phyloP scores from a whole-genome alignment of 495 filamentous ascomycete genomes.

The Cryomyces minteri region DNA sequence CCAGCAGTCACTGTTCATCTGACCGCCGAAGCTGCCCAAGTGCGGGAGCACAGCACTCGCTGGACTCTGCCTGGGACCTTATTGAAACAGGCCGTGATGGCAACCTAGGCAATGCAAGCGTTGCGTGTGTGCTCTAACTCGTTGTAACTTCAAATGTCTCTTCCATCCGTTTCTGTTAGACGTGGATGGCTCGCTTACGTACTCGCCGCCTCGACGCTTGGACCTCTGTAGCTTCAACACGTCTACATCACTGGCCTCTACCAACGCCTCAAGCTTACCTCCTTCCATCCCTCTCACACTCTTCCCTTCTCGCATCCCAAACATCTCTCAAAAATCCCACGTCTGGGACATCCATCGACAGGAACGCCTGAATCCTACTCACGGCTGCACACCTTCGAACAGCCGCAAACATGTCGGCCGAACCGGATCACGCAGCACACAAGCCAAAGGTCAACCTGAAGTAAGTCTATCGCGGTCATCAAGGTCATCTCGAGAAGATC shows the following conservation, averaged over 20 bases:
- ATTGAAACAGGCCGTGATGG: too few relatives aligned
- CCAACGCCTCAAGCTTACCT: neutral
- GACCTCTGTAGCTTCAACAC: too few relatives aligned
- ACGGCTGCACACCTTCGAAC: neutral
- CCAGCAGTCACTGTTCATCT: too few relatives aligned
- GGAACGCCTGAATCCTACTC: neutral
- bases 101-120: too few relatives aligned
- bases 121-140: too few relatives aligned
- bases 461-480: slow-evolving; percentile 32
- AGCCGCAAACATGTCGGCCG: slow-evolving; percentile 37
- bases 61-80: too few relatives aligned
- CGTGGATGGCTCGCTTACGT: too few relatives aligned
- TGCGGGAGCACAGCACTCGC: too few relatives aligned
- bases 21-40: too few relatives aligned
- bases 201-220: too few relatives aligned
- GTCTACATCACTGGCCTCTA: neutral
- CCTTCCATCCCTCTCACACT: neutral
- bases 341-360: neutral
- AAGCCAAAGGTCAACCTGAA: slow-evolving; percentile 88
- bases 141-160: too few relatives aligned
- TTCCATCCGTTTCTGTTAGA: too few relatives aligned
- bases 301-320: neutral
- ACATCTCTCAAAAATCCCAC: neutral
- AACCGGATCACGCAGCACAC: slow-evolving; percentile 48
- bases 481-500: neutral